Base-by-base conservation (phyloP, 78 protist genomes). In the Chrysochromulina parva region DNA sequence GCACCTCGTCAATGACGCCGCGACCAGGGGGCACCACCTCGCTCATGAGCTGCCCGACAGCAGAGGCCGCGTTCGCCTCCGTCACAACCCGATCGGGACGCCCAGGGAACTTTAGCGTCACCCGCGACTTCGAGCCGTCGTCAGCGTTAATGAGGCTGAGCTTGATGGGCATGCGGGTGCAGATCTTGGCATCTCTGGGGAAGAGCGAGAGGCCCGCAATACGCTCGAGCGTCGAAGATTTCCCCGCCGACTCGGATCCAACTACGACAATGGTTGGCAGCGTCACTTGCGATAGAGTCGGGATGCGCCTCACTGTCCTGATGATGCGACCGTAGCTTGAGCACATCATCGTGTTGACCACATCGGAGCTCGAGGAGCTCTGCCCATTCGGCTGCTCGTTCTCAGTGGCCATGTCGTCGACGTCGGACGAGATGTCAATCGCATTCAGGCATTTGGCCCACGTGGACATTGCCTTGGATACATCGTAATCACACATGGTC, bases 81-180 rank as follows among this genome's bases (percentile, higher is more conserved):
- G 48, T 11, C 24, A 71, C 80, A 1, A 71, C 54, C 9, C 3
- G 26, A 22, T 38, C 53, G 52, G 53, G 53, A 2, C 53, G 50
- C 7, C 53, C 80, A 3, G 53, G 53, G 38, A 71, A 71, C 22
- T 71, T 71, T 1, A 71, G 53, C 7, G 80, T 71, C 22, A 71
- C 80, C 54, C 7, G 1, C 54, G 54, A 1, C 48, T 1, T 22
- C 10, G 1, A 4, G 26, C 38, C 47, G 24, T 62, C 69, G 48
- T 38, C 80, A 4, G 80, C n/a, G 52, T 2, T 71, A 53, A 71
- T 71, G 24, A 71, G 80, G 80, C 54, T 38, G 20, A 71, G 80
- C 52, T 38, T 38, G 80, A 71, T 71, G 7, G 80, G 80, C 80
- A 71, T 71, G 24, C 80, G 80, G 3, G 80, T 71, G 80, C 80